Base-by-base conservation (phyloP, 1,284 basidiomycete genomes). In the Veloporphyrellus conicus region DNA sequence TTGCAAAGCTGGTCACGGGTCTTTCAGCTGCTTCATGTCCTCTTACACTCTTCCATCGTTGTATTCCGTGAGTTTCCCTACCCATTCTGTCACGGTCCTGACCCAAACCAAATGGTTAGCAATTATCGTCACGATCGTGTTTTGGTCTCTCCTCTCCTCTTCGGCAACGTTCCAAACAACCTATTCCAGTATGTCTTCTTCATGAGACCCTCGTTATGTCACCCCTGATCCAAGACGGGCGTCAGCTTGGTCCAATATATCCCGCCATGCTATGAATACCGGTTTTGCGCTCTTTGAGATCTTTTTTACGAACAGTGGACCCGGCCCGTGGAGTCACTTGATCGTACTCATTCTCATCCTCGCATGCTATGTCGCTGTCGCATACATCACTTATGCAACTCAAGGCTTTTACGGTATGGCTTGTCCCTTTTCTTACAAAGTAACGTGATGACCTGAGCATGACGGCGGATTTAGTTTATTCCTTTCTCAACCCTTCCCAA, bases 61-160 rank as follows among this genome's bases (percentile, higher is more conserved):
- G 77, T 78, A 9, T 82, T 75, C 55, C 83, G 83, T 85, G 58
- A 60, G 83, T 74, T 22, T 10, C 10, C 2, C n/a, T n/a, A n/a
- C n/a, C n/a, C n/a, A n/a, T n/a, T n/a, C n/a, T n/a, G n/a, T n/a
- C n/a, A n/a, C n/a, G n/a, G n/a, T n/a, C n/a, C n/a, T n/a, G n/a
- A n/a, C n/a, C n/a, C n/a, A n/a, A n/a, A n/a, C n/a, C 6, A 33
- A 36, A 20, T 7, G 25, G 27, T 43, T 41, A 52, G 85, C 87
- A 4, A 67, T 89, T 47, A 59, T 89, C 19, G 82, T 87, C 2
- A 84, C 82, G 0, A 66, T 75, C 28, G 79, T 87, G 1, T 89
- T 71, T 59, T 89, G 87, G 86, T 57, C 71, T 0, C 56, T 87
- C 7, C 69, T 88, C 3, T 57, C 78, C 2, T 62, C 65, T 5